Evolutionary conservation across 345 rosid genomes (phyloP).

Genomic region (Sapria himalayana): DNA sequence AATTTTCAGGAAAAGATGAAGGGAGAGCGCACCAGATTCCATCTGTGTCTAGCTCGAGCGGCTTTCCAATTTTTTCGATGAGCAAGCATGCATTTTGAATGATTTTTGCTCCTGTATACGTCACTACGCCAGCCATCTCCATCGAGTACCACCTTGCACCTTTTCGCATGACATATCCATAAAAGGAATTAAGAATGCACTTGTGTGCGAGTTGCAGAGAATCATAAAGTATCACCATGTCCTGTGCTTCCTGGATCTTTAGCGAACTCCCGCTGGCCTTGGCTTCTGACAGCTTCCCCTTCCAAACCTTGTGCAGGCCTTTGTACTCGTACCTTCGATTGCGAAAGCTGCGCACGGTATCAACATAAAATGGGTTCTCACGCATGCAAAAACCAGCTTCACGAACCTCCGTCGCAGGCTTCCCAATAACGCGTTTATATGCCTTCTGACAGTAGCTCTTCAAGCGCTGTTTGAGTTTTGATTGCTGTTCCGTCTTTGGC

Average conservation of each 20-base stretch:
- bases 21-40: conserved; percentile 97
- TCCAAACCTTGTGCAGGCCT: conserved; percentile 93
- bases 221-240: conserved; percentile 94
- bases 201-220: conserved; percentile 96
- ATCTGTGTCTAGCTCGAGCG: conserved; percentile 95
- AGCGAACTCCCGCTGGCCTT: conserved; percentile 87
- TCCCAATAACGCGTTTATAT: conserved; percentile 63
- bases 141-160: conserved; percentile 99
- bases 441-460: conserved; percentile 91
- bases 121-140: conserved; percentile 99
- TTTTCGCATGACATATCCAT: conserved; percentile 99
- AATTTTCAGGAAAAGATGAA: conserved; percentile 90
- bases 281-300: conserved; percentile 91
- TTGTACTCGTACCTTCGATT: conserved; percentile 96
- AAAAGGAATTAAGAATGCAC: conserved; percentile 88
- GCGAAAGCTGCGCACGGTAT: conserved; percentile 96
- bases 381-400: conserved; percentile 99
- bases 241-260: conserved; percentile 97
- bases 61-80: conserved; percentile 87
- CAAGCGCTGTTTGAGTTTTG: conserved; percentile 58
- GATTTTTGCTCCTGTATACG: conserved; percentile 96
- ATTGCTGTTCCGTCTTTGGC: conserved; percentile 67
- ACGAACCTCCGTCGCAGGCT: conserved; percentile 78
- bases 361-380: conserved; percentile 82
- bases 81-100: conserved; percentile 92